Evolutionary conservation across 176 grass and related monocot species (phyloP).

Genomic region (Oryza glumipatula): DNA sequence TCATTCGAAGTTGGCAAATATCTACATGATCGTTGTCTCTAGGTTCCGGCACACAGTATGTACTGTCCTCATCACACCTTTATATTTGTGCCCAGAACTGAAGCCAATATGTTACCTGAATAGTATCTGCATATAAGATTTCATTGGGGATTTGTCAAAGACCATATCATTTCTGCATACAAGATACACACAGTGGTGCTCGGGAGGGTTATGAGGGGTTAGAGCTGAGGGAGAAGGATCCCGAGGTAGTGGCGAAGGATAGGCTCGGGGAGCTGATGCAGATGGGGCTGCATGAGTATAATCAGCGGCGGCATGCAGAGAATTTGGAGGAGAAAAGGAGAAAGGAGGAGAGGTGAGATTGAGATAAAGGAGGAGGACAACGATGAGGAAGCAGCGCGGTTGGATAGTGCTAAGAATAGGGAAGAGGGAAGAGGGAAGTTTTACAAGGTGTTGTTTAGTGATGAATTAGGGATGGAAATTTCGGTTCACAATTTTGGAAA

Average conservation of each 20-base stretch:
- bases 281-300: conserved; percentile 86
- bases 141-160: no score
- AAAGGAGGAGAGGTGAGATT: conserved; percentile 65
- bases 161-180: conserved; percentile 21
- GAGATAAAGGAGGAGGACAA: conserved; percentile 61
- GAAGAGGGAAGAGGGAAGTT: conserved; percentile 83
- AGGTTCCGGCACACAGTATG: no score
- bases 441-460: conserved; percentile 71
- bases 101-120: no score
- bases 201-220: conserved; percentile 68
- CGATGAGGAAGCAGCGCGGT: conserved; percentile 26
- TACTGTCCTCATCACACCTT: no score
- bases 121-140: no score
- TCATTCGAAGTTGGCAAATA: no score
- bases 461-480: no score
- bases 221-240: conserved; percentile 78
- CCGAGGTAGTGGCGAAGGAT: conserved; percentile 66
- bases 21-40: no score
- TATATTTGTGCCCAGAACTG: no score
- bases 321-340: conserved; percentile 84
- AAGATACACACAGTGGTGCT: conserved; percentile 85
- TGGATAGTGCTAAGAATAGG: conserved; percentile 60
- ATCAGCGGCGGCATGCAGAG: conserved; percentile 35
- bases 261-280: conserved; percentile 89
- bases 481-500: no score